These are phyloP conservation scores for Kuraishia piskuri DNA, from an alignment of 805 yeast genomes.

Conservation along the genomic window DNA sequence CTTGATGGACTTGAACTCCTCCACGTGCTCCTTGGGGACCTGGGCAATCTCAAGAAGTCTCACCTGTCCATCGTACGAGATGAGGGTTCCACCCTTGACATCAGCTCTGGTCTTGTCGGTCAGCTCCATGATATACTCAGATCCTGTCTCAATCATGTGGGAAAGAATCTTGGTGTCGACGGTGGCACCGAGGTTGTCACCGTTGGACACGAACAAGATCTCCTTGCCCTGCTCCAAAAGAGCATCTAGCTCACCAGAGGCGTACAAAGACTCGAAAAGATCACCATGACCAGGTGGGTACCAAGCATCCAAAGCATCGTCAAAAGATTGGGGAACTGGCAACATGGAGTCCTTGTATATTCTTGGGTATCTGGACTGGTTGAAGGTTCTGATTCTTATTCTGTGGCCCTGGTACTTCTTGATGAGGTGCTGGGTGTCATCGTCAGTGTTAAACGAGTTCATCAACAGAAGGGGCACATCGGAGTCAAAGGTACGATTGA, in stretches of 20 bases:
- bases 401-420: slow-evolving; percentile 96
- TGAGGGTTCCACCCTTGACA: slow-evolving; percentile 98
- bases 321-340: slow-evolving; percentile 78
- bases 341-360: slow-evolving; percentile 90
- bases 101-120: slow-evolving; percentile 99
- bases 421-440: slow-evolving; percentile 89
- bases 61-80: slow-evolving; percentile 91
- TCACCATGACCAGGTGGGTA: slow-evolving; percentile 99
- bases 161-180: slow-evolving; percentile 85
- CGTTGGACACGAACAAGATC: slow-evolving; percentile 89
- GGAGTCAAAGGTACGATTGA: slow-evolving; percentile 82
- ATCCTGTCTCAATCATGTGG: slow-evolving; percentile 85
- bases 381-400: slow-evolving; percentile 89
- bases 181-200: slow-evolving; percentile 98
- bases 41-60: slow-evolving; percentile 95
- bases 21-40: slow-evolving; percentile 97
- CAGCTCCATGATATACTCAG: slow-evolving; percentile 97
- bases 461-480: slow-evolving; percentile 94
- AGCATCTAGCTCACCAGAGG: slow-evolving; percentile 87
- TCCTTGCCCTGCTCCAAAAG: slow-evolving; percentile 91
- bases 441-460: slow-evolving; percentile 98
- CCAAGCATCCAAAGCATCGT: slow-evolving; percentile 82
- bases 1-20: slow-evolving; percentile 95
- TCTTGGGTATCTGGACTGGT: slow-evolving; percentile 97
- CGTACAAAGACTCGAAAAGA: slow-evolving; percentile 80